Evolutionary conservation across 352 stramenopile genomes (phyloP), one percentile per base, ranked within the genome.

Genomic region (Achlya hypogyna): DNA sequence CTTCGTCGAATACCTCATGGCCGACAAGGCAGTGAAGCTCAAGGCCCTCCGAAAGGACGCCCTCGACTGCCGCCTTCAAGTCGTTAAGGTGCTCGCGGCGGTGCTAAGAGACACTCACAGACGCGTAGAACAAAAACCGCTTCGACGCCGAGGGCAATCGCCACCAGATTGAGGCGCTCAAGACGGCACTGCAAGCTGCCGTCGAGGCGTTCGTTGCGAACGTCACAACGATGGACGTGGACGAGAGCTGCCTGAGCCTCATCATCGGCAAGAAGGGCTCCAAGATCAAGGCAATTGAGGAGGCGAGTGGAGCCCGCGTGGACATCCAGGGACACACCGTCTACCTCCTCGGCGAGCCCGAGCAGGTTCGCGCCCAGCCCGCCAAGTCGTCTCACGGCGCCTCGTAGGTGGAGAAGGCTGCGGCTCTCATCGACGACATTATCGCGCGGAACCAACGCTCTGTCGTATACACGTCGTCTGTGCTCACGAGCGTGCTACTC

Each of bases 251-350:
- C 29, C 66, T 92, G 45, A 92, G 84, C 54, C 71, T 89, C 25
- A 88, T 92, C 45, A 90, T 92, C 53, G 84, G 84, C 62, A 90
- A 90, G 70, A 92, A 90, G 60, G 84, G 84, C 9, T 71, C 70
- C 53, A 88, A 82, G 60, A 92, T 92, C 71, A 89, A 90, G 64
- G 67, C 86, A 53, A 81, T 92, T 34, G 84, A 91, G 47, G 72
- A 70, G 2, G 77, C 79, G 60, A 75, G 76, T 52, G 65, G 65
- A 20, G 74, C 87, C 25, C 78, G 76, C 35, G 79, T 90, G 43
- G 81, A 92, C 69, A 90, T 90, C 53, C 75, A 89, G 42, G 77
- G 78, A 56, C 70, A 69, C 18, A 76, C 80, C 25, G 78, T 92
- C 8, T 87, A 80, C 32, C 77, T 92, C 0, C 74, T 89, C 52